A percentile compares a stretch with the other conserved stretches of the same genome.
These are phyloP conservation scores for Suillus brevipes DNA, from an alignment of 768 basidiomycete species.

Conservation along the genomic window DNA sequence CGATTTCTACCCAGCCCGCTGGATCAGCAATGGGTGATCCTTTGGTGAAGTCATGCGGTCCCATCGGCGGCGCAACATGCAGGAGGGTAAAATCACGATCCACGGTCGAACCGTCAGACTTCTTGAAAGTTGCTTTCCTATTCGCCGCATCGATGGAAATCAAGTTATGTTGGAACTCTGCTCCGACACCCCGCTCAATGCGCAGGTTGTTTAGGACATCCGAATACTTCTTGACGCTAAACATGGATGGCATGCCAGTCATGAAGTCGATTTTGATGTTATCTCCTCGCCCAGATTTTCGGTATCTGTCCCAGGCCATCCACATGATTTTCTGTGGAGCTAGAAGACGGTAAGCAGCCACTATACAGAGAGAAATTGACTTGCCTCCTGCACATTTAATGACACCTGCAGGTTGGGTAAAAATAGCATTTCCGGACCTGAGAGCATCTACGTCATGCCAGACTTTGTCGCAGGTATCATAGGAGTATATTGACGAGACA, in stretches of 20 bases:
- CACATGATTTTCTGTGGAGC: conserved; percentile 94
- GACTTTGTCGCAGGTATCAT: conserved; percentile 85
- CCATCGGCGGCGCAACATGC: conserved; percentile 92
- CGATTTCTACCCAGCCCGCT: conserved; percentile 88
- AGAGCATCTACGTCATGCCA: conserved; percentile 82
- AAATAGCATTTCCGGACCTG: conserved; percentile 80
- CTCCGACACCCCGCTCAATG: conserved; percentile 76
- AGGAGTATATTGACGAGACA: conserved; percentile 92
- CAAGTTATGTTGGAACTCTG: conserved; percentile 81
- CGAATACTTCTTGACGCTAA: conserved; percentile 94
- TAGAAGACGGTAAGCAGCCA: conserved; percentile 27
- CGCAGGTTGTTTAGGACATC: conserved; percentile 81
- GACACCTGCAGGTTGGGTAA: conserved; percentile 91
- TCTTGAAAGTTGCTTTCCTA: conserved; percentile 84
- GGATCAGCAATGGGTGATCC: conserved; percentile 75
- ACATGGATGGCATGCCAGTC: conserved; percentile 94
- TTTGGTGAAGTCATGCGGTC: conserved; percentile 80
- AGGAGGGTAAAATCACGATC: conserved; percentile 79
- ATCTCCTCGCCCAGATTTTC: conserved; percentile 55
- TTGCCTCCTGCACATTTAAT: conserved; percentile 93
- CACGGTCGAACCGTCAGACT: conserved; percentile 63
- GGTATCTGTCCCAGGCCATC: conserved; percentile 90
- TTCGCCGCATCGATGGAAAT: conserved; percentile 67
- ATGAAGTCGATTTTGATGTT: conserved; percentile 74
- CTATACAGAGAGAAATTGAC: conserved; percentile 1